These are phyloP conservation scores for Hyaloperonospora arabidopsidis DNA, from an alignment of 352 stramenopile species.

Conservation along the genomic window DNA sequence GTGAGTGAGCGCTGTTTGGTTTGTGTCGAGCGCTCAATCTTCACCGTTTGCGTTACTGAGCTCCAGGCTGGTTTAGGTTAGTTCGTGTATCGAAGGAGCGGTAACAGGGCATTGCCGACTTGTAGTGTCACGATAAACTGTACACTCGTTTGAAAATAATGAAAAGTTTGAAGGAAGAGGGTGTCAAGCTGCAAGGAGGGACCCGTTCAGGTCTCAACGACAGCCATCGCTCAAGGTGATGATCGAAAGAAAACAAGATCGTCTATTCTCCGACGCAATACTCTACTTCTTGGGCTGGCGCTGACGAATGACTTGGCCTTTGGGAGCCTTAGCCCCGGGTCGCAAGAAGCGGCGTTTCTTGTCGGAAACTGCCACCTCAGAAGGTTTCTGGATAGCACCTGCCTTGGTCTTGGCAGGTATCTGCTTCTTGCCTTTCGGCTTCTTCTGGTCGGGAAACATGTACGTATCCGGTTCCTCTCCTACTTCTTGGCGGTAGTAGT, in stretches of 20 bases:
- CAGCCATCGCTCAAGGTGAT: too few species aligned
- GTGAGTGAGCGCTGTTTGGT: slow-evolving; percentile 30
- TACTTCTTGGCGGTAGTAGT: slow-evolving; percentile 81
- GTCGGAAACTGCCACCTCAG: slow-evolving; percentile 57
- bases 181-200: not conserved
- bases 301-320: slow-evolving; percentile 54
- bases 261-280: too few species aligned
- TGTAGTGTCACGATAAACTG: not conserved
- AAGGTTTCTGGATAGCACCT: slow-evolving; percentile 33
- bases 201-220: too few species aligned
- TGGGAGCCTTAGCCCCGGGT: slow-evolving; percentile 29
- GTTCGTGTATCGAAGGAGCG: slow-evolving; percentile 21
- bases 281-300: slow-evolving; percentile 38
- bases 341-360: slow-evolving; percentile 53
- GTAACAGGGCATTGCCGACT: not conserved
- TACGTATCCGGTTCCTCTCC: slow-evolving; percentile 73
- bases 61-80: slow-evolving; percentile 30
- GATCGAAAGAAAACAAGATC: too few species aligned
- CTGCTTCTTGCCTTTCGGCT: slow-evolving; percentile 37
- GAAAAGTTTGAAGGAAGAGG: slow-evolving; percentile 6
- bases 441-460: slow-evolving; percentile 60
- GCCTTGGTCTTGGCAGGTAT: slow-evolving; percentile 21
- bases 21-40: slow-evolving; percentile 17
- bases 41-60: slow-evolving; percentile 19
- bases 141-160: slow-evolving; percentile 2